Base-by-base conservation (phyloP, 495 filamentous ascomycete genomes). In the Penicillium lividum region DNA sequence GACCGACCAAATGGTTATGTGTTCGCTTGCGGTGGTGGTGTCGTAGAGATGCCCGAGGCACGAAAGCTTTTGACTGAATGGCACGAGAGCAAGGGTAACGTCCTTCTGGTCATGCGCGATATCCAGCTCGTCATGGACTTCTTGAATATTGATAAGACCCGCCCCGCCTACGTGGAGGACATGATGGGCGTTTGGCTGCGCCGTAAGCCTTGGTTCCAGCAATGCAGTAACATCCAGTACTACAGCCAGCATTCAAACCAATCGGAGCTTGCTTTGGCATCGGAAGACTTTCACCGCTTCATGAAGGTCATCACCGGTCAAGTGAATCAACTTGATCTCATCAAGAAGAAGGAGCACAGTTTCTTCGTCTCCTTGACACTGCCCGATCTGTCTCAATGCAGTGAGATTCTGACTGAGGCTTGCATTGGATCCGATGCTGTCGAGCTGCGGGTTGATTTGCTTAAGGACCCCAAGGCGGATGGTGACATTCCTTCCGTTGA, bases 181-280 rank as follows among this genome's bases (percentile, higher is more conserved):
- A 95, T 97, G 82, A 86, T 90, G 77, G 88, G 85, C 2, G 94
- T 99, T 30, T 98, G 93, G 83, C 78, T 92, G 47, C 89, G 95
- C 47, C 86, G 94, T 15, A 94, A 93, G 73, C 90, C 91, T 3
- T 95, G 90, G 86, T 98, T 90, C 74, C 79, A 88, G 55, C 87
- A 93, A 64, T 98, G 94, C 80, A 97, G 93, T 77, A 98, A 97
- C 71, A 89, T 89, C 69, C 90, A 96, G 65, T 97, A 95, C 77
- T 86, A 92, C 77, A 93, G 89, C 73, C 89, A 89, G 45, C 81
- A 83, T 27, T 81, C 84, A 4, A 82, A 77, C 30, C 58, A 68
- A 9, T 57, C 68, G 11, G 72, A 72, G 15, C 74, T 90, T 42
- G 75, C 79, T 16, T 80, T 86, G 58, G 85, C 89, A 9, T 82